Conservation (phyloP, 2,329 filamentous ascomycete species). For the Paecilomyces variotii region DNA sequence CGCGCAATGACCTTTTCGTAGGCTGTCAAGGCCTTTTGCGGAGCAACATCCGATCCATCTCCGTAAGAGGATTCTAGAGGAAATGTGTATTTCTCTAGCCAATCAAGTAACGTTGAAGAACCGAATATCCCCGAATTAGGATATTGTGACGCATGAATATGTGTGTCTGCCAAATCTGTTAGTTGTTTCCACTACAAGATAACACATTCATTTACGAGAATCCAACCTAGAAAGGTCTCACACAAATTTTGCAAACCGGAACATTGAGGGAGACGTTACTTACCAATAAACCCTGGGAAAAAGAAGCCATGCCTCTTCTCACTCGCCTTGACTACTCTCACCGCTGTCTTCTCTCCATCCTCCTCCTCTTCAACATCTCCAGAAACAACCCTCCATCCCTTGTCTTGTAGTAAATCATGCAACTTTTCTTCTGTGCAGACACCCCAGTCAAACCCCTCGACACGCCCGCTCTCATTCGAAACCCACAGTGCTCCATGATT, state of each 20-base stretch:
- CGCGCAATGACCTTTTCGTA: constrained; percentile 72
- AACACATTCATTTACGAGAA: neutral
- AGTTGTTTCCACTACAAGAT: neutral
- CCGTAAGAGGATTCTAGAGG: constrained; percentile 75
- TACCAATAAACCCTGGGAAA: constrained; percentile 42
- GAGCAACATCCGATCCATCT: constrained; percentile 16
- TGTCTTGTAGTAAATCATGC: constrained; percentile 17
- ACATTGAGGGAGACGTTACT: constrained; percentile 2
- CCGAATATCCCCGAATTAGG: constrained; percentile 92
- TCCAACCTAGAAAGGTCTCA: neutral
- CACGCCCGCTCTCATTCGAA: constrained; percentile 21
- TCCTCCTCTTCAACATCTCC: constrained; percentile 9
- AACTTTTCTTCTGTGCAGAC: constrained; percentile 17
- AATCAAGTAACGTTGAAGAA: constrained; percentile 83
- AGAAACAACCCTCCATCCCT: constrained; percentile 23
- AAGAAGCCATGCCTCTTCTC: constrained; percentile 37
- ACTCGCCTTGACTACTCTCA: constrained; percentile 29
- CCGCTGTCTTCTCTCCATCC: constrained; percentile 10
- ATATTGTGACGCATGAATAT: constrained; percentile 92
- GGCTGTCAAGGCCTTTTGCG: constrained; percentile 37
- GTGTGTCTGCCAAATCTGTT: constrained; percentile 62
- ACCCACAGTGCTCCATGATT: constrained; percentile 40
- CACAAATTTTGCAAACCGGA: neutral
- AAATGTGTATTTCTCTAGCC: constrained; percentile 92
- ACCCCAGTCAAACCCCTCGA: constrained; percentile 28